A percentile compares a stretch with the other conserved stretches of the same genome.
Evolutionary conservation across 2,329 filamentous ascomycete species (phyloP).

Genomic region (Didymella pinodella): DNA sequence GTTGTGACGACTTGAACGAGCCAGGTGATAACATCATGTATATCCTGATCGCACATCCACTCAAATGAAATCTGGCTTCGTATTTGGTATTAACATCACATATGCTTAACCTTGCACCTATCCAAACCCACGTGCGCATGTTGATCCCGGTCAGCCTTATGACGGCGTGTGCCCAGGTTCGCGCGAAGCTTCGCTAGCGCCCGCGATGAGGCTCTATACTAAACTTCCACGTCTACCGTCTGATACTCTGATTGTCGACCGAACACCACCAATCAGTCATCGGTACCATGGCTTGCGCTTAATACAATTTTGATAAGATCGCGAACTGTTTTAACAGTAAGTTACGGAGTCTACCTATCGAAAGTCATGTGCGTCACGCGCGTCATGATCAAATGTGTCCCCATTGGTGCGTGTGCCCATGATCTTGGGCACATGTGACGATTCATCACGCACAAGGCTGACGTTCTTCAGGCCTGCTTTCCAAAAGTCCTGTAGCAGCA

Average conservation of each 20-base stretch:
- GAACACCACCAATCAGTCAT: background rate
- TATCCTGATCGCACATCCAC: background rate
- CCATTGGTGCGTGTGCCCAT: background rate
- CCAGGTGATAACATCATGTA: background rate
- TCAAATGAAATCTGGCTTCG: background rate
- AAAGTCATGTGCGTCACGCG: background rate
- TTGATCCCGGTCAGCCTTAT: slow-evolving; percentile 21
- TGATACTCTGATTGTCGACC: slow-evolving; percentile 13
- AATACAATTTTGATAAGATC: background rate
- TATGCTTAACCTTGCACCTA: background rate
- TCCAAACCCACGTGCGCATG: slow-evolving; percentile 12
- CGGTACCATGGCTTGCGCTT: background rate
- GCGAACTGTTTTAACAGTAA: background rate
- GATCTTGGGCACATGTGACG: background rate
- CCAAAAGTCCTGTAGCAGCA: background rate
- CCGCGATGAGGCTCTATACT: slow-evolving; percentile 33
- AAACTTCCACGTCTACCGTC: slow-evolving; percentile 44
- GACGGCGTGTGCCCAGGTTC: slow-evolving; percentile 26
- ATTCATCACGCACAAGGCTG: background rate
- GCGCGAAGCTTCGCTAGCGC: slow-evolving; percentile 33
- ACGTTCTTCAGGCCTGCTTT: background rate
- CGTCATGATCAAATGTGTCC: background rate
- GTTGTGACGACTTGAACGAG: background rate
- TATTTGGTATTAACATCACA: background rate
- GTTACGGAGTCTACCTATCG: background rate